These are phyloP conservation scores for Exophiala calicioides DNA, from an alignment of 2,329 filamentous ascomycete genomes.

Conservation along the genomic window DNA sequence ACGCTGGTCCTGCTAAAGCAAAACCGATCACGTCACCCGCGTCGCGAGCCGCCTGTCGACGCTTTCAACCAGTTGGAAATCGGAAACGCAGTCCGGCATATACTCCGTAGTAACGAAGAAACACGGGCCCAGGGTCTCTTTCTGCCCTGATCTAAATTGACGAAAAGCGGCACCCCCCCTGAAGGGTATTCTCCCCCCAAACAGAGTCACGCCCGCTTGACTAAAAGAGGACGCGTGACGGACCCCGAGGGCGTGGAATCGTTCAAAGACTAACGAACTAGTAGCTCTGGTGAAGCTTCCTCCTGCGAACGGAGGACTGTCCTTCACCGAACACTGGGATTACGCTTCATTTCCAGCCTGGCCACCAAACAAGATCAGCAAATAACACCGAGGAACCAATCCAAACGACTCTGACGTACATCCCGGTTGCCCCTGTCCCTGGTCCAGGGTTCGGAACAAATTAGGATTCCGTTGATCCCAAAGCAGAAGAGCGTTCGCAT, in stretches of 20 bases:
- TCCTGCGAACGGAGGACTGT: background rate
- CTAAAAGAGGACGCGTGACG: too few relatives aligned
- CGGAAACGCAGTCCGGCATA: too few relatives aligned
- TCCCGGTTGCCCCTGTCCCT: constrained; percentile 1
- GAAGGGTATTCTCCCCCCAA: too few relatives aligned
- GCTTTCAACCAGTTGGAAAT: background rate
- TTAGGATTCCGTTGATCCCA: constrained; percentile 15
- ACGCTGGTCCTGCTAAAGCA: too few relatives aligned
- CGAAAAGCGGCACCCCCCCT: too few relatives aligned
- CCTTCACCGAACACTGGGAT: background rate
- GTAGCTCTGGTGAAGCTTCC: too few relatives aligned
- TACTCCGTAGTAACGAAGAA: too few relatives aligned
- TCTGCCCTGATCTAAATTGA: too few relatives aligned
- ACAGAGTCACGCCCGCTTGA: too few relatives aligned
- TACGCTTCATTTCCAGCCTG: constrained; percentile 4
- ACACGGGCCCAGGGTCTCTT: too few relatives aligned
- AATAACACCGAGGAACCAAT: background rate
- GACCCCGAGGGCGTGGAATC: too few relatives aligned
- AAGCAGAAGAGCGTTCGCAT: constrained; percentile 21
- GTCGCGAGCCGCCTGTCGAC: background rate
- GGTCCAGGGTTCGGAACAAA: constrained; percentile 10
- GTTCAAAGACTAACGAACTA: too few relatives aligned
- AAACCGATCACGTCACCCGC: constrained; percentile 20
- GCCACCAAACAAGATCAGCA: background rate
- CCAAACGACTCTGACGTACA: constrained; percentile 3